Evolutionary conservation across 2,329 filamentous ascomycete species (phyloP).

Genomic region (Hypoxylon sp.): DNA sequence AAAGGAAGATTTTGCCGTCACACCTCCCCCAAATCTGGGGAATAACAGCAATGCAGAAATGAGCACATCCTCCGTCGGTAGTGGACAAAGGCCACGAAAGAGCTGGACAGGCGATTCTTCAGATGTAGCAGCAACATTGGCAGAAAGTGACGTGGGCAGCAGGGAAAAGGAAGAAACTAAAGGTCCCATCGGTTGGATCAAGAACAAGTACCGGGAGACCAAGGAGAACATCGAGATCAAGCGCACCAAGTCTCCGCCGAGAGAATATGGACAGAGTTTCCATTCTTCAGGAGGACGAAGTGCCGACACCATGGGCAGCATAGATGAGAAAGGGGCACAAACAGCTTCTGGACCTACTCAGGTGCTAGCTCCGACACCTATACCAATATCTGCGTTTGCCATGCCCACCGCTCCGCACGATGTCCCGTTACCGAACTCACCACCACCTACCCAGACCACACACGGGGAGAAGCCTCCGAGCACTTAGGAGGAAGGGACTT

Average conservation of each 20-base stretch:
- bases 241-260: constrained; percentile 65
- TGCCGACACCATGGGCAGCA: constrained; percentile 55
- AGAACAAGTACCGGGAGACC: constrained; percentile 66
- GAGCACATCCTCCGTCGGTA: constrained; percentile 74
- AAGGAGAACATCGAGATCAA: constrained; percentile 65
- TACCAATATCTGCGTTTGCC: constrained; percentile 3
- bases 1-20: constrained; percentile 63
- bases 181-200: constrained; percentile 66
- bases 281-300: constrained; percentile 56
- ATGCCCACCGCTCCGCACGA: constrained; percentile 38
- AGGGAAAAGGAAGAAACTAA: constrained; percentile 59
- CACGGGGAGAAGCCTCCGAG: constrained; percentile 39
- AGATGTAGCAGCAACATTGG: constrained; percentile 53
- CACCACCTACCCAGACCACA: constrained; percentile 40
- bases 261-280: constrained; percentile 48
- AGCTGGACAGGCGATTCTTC: constrained; percentile 62
- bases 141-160: constrained; percentile 51
- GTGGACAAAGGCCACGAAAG: constrained; percentile 59
- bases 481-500: constrained; percentile 36
- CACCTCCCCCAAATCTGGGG: constrained; percentile 61
- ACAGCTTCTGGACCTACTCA: constrained; percentile 14
- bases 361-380: background rate
- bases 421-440: constrained; percentile 42
- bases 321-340: constrained; percentile 47
- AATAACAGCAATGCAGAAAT: constrained; percentile 69